Base-by-base conservation (phyloP, 225 moss, liverwort and hornwort genomes). In the Ulota crispa region DNA sequence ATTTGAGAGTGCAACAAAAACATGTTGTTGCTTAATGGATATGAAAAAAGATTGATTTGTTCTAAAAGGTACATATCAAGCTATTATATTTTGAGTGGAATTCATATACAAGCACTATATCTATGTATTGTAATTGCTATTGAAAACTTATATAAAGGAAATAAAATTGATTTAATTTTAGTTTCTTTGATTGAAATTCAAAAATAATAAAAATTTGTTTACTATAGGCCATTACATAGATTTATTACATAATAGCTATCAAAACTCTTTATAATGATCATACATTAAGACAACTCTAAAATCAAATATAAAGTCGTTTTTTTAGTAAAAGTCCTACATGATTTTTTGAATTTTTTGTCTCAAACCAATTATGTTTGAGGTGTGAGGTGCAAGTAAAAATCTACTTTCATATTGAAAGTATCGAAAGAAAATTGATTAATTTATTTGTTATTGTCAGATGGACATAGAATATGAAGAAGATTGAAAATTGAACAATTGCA, bases 51-150 rank as follows among this genome's bases (percentile, higher is more conserved):
- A 10, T 30, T 8, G 6, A 18, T 50, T 8, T 23, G 1, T 6
- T 0, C 15, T 9, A 15, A 0, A 61, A 28, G 0, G 2, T 30
- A 26, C 0, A 27, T 2, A 15, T 19, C 1, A 28, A 21, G 16
- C 10, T 39, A 37, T 10, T 4, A 28, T 1, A 9, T 27, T 15
- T 76, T 19, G 6, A n/a, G 21, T 9, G 0, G 18, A 75, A 7
- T 1, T 0, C 0, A 15, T 18, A 18, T 4, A 18, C 5, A 6
- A 74, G n/a, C 5, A 0, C 19, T 28, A 0, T 2, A 26, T n/a
- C n/a, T 7, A 2, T 7, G 12, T 45, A 0, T 43, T 4, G 9
- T 23, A 1, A 60, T 32, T 7, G 8, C 0, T 12, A 36, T 19
- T 52, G n/a, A 2, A 4, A 10, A n/a, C 0, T 0, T 2, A 3